Evolutionary conservation across 495 filamentous ascomycete species (phyloP).

Genomic region (Penicillium daleae): DNA sequence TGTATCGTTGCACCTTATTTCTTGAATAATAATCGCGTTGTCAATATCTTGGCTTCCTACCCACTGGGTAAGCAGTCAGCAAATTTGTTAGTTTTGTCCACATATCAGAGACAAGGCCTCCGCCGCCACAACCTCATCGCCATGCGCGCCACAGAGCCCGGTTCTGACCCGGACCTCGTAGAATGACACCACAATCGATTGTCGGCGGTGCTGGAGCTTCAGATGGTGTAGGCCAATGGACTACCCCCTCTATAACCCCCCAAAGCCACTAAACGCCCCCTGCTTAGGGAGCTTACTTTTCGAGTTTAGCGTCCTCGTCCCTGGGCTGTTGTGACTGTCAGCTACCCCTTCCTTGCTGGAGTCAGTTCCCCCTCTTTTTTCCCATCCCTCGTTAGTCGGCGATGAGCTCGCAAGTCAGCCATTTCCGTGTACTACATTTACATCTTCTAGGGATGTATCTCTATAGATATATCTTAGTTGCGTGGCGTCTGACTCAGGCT

Average conservation of each 20-base stretch:
- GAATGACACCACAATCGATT: slow-evolving; percentile 6
- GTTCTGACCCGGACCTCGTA: slow-evolving; percentile 2
- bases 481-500: not conserved
- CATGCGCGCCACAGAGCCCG: slow-evolving; percentile 1
- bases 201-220: not conserved
- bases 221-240: not conserved
- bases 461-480: not conserved
- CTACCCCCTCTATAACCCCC: not conserved
- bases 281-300: not conserved
- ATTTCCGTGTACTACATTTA: not conserved
- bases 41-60: too few species aligned
- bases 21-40: too few species aligned
- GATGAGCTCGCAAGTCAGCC: not conserved
- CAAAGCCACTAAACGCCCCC: not conserved
- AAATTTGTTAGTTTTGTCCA: not conserved
- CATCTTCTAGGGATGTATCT: not conserved
- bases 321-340: not conserved
- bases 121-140: not conserved
- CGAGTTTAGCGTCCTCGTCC: not conserved
- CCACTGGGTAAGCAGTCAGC: slow-evolving; percentile 5
- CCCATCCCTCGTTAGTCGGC: not conserved
- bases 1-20: not conserved
- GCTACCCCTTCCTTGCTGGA: not conserved
- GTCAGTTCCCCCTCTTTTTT: not conserved
- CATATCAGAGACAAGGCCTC: not conserved